Evolutionary conservation across 176 grass and related monocot genomes (phyloP).

Genomic region (Paspalum vaginatum): DNA sequence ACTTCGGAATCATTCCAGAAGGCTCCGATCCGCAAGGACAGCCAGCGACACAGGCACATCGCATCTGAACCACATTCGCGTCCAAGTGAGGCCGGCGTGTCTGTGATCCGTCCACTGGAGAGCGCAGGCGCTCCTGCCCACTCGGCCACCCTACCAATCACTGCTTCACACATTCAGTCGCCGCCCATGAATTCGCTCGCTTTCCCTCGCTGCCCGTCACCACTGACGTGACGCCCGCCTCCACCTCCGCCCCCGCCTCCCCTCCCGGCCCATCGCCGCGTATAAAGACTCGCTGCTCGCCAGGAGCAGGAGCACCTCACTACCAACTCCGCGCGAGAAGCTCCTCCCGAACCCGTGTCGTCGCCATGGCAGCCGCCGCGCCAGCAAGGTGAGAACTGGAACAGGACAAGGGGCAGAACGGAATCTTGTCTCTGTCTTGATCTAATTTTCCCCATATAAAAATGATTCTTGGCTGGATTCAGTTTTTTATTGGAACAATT

Average conservation of each 20-base stretch:
- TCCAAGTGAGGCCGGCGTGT: conserved; percentile 28
- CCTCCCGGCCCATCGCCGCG: neutral
- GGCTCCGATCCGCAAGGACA: neutral
- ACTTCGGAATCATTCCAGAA: neutral
- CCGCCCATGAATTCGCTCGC: conserved; percentile 37
- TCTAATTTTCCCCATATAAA: neutral
- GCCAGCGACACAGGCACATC: neutral
- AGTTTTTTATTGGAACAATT: neutral
- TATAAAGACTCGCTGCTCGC: conserved; percentile 34
- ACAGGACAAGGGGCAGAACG: neutral
- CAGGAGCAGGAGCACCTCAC: neutral
- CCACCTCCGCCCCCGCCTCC: neutral
- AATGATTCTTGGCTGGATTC: neutral
- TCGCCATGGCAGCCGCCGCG: conserved; percentile 46
- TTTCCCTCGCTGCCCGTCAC: conserved; percentile 31
- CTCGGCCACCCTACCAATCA: too few species aligned
- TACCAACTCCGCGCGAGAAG: neutral
- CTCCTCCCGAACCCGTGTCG: conserved; percentile 1
- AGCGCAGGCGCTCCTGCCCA: conserved; percentile 21
- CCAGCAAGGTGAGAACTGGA: conserved; percentile 39
- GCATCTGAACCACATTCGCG: conserved; percentile 29
- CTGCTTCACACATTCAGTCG: neutral
- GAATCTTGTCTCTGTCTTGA: neutral
- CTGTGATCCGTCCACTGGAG: too few species aligned
- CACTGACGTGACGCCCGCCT: conserved; percentile 48